These are phyloP conservation scores for Gastrolobium villosum DNA, from an alignment of 306 rosid species.

Conservation along the genomic window DNA sequence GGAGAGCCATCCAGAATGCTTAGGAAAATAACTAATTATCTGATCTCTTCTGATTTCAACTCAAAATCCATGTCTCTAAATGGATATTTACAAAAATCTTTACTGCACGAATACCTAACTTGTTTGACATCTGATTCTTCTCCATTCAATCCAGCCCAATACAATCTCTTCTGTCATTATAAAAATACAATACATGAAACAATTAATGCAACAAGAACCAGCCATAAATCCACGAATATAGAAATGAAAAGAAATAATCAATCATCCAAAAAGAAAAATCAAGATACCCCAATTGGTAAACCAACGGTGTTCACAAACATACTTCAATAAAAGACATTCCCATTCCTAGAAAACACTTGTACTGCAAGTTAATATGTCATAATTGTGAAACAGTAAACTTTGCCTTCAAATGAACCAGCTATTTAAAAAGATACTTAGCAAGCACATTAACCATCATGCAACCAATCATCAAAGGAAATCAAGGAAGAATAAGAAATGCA, in stretches of 20 bases:
- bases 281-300: conserved; percentile 13
- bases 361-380: conserved; percentile 36
- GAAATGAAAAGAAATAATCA: conserved; percentile 33
- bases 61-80: not conserved
- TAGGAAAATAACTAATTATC: not conserved
- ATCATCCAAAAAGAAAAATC: conserved; percentile 31
- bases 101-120: conserved; percentile 30
- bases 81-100: not conserved
- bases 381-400: conserved; percentile 33
- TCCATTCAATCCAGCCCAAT: conserved; percentile 27
- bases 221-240: conserved; percentile 20
- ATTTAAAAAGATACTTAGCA: conserved; percentile 28
- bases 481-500: conserved; percentile 30
- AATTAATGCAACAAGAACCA: conserved; percentile 44
- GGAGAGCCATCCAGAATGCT: not conserved
- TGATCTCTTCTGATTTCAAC: conserved; percentile 2
- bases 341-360: not conserved
- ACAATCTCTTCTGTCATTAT: conserved; percentile 13
- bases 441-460: conserved; percentile 37
- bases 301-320: conserved; percentile 25
- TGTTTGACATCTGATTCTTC: conserved; percentile 31
- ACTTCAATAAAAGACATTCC: conserved; percentile 35
- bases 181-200: conserved; percentile 12
- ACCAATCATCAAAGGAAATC: conserved; percentile 23
- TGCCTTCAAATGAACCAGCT: conserved; percentile 16